Evolutionary conservation across 176 grass and related monocot species (phyloP), one percentile per base, ranked within the genome.

Genomic region (Pontederia paniculata): DNA sequence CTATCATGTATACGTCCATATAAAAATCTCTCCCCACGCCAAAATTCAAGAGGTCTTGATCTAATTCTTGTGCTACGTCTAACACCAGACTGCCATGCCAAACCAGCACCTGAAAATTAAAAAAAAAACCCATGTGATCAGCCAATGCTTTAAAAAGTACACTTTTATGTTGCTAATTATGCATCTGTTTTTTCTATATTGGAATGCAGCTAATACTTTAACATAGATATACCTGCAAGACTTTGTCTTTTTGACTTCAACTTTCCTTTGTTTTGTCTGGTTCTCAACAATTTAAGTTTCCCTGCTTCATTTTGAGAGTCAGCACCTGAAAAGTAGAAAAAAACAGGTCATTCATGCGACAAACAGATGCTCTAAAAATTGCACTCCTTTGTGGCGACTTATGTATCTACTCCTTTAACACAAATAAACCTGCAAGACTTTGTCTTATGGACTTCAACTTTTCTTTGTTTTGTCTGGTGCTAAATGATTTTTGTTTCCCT

Each of bases 1-100:
- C 94, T 85, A 9, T 74, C 63, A 63, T 84, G 57, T 63, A 99
- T 75, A 18, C 78, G 87, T 42, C 67, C 86, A 70, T 82, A 98
- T 25, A 99, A 19, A 0, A 85, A 75, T 67, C 78, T 78, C 60
- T 99, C 94, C 10, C 94, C 94, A 52, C 65, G 77, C 94, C 94
- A 99, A 21, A 75, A 31, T 69, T 81, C 14, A 48, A 93, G 72
- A 68, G 87, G 87, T 50, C 75, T 85, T 56, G 70, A 67, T 11
- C 65, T 76, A 28, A 82, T 75, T 75, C 94, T 78, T 47, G 87
- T 88, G 62, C 94, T 99, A 73, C 72, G 74, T 72, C 87, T 82
- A 21, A 91, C 52, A 53, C 83, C 94, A 57, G 60, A 71, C 17
- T 89, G 57, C 79, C 79, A 85, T 23, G 45, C 13, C 49, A 82